Evolutionary conservation across 2,329 filamentous ascomycete genomes (phyloP).

Genomic region (Paraphoma sp.): DNA sequence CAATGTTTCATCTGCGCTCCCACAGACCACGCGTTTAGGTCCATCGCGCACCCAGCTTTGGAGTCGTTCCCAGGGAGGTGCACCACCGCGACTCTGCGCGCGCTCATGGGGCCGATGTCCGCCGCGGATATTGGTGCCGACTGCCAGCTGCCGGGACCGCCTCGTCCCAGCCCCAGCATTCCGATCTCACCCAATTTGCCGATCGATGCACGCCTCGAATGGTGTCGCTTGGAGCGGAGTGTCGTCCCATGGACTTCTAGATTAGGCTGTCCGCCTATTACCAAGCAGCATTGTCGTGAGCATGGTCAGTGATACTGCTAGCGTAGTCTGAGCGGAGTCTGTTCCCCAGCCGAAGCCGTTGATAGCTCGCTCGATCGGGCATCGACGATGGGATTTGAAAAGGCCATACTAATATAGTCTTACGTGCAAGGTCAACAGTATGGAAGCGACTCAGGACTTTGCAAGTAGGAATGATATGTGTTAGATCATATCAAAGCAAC

Average conservation of each 20-base stretch:
- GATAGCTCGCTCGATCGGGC: background rate
- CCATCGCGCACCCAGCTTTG: background rate
- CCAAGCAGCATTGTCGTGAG: conserved; percentile 2
- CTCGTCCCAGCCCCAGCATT: conserved; percentile 8
- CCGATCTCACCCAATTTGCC: conserved; percentile 19
- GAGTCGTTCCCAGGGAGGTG: background rate
- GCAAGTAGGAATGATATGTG: too few species aligned
- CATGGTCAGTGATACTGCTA: background rate
- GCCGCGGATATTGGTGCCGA: conserved; percentile 3
- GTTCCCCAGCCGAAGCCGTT: background rate
- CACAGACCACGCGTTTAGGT: background rate
- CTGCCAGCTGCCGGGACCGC: conserved; percentile 14
- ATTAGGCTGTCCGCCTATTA: conserved; percentile 6
- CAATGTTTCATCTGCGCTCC: background rate
- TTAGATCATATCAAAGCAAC: too few species aligned
- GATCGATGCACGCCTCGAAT: conserved; percentile 15
- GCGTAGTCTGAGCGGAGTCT: background rate
- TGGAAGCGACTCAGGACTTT: too few species aligned
- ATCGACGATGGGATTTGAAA: background rate
- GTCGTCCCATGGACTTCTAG: background rate
- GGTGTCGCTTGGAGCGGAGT: conserved; percentile 3
- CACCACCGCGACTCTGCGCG: background rate
- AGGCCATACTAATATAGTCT: background rate
- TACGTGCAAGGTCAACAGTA: too few species aligned
- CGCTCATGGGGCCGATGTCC: background rate